phyloP scores from a whole-genome alignment of 2,329 filamentous ascomycete species.

The Fusarium continuum region DNA sequence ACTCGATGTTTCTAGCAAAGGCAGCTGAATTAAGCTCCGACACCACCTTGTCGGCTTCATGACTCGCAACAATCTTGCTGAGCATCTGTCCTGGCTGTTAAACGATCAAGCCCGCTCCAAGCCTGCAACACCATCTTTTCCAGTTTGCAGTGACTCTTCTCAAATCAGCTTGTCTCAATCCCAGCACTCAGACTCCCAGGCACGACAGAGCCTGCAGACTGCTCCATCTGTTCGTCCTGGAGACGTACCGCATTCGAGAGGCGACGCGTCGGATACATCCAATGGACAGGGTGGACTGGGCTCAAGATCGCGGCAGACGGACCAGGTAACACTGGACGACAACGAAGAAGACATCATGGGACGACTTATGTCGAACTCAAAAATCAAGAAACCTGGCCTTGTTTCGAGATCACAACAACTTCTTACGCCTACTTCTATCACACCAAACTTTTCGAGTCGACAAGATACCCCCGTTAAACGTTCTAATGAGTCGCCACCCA shows the following conservation, averaged over 20 bases:
- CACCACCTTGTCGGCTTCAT: constrained; percentile 57
- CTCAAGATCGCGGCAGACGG: constrained; percentile 38
- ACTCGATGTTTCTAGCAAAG: constrained; percentile 40
- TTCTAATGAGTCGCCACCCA: constrained; percentile 38
- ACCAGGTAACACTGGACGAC: constrained; percentile 41
- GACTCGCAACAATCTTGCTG: constrained; percentile 69
- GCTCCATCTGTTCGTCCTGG: neutral
- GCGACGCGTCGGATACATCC: constrained; percentile 16
- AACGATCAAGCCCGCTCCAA: constrained; percentile 55
- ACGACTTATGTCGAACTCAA: constrained; percentile 54
- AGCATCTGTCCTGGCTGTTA: constrained; percentile 67
- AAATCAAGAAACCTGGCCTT: constrained; percentile 56
- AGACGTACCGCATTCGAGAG: constrained; percentile 1
- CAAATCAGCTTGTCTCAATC: constrained; percentile 42
- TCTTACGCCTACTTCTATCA: constrained; percentile 50
- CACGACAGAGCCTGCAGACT: neutral
- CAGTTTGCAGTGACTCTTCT: constrained; percentile 45
- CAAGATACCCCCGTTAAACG: constrained; percentile 21
- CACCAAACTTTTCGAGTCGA: constrained; percentile 31
- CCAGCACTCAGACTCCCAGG: constrained; percentile 25
- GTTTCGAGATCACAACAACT: constrained; percentile 52
- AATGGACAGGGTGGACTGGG: constrained; percentile 38
- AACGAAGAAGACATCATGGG: constrained; percentile 55
- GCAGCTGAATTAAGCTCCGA: constrained; percentile 37
- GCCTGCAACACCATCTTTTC: constrained; percentile 52